Conservation (phyloP, 345 rosid genomes). For the Ailanthus altissimus region DNA sequence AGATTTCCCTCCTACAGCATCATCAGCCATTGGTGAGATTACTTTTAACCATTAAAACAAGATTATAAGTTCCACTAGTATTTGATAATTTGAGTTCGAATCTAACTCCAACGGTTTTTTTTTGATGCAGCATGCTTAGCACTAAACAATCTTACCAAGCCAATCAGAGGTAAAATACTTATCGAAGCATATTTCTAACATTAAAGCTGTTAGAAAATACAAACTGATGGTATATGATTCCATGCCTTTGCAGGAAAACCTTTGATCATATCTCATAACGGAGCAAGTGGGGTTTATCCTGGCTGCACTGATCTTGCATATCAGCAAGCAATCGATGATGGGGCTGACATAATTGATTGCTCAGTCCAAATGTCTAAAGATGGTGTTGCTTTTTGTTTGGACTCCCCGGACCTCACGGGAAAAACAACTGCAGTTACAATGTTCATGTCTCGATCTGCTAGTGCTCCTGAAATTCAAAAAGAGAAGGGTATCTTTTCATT, state of each 20-base stretch:
- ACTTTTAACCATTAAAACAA: not conserved
- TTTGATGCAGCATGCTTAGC: conserved; percentile 67
- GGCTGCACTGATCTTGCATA: conserved; percentile 87
- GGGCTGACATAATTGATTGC: conserved; percentile 80
- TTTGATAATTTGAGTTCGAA: not conserved
- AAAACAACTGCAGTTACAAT: conserved; percentile 59
- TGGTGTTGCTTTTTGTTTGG: conserved; percentile 77
- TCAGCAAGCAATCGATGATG: conserved; percentile 72
- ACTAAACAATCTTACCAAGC: conserved; percentile 29
- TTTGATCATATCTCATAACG: conserved; percentile 71
- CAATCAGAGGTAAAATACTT: conserved; percentile 38
- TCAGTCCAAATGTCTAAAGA: conserved; percentile 86
- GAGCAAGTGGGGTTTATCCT: conserved; percentile 84
- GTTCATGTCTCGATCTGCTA: conserved; percentile 52
- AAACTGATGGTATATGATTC: not conserved
- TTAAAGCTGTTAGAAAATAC: not conserved
- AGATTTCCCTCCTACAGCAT: conserved; percentile 84
- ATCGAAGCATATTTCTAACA: not conserved
- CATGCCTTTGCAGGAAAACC: conserved; percentile 36
- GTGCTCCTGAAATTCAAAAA: conserved; percentile 66
- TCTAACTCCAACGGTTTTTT: conserved; percentile 13
- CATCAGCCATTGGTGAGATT: conserved; percentile 62
- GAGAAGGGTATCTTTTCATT: conserved; percentile 74
- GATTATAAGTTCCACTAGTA: not conserved
- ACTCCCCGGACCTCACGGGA: conserved; percentile 55